Base-by-base conservation (phyloP, 345 rosid species). In the Lumnitzera littorea region DNA sequence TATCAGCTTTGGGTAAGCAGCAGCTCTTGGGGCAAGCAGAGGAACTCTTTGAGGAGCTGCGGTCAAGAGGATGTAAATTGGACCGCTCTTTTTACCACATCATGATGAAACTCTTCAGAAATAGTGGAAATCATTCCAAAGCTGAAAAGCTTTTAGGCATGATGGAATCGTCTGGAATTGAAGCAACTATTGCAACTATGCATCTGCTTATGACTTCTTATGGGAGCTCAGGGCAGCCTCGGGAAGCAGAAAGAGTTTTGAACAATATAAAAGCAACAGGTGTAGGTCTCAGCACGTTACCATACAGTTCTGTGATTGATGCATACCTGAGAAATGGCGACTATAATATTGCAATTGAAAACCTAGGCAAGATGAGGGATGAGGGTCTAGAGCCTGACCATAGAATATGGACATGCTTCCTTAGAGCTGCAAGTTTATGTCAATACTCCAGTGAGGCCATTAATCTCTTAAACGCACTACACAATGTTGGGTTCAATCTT, bases 161-260 rank as follows among this genome's bases (percentile, higher is more conserved):
- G 84, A 92, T 92, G 96, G 84, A 83, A 69, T 85, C 70, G 70
- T 84, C 86, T 12, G 96, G 98, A 63, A 75, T 89, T 47, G 94
- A 82, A 61, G 96, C 96, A 50, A 81, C 75, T 24, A 66, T 76
- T 72, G 88, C 98, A 54, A 89, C 98, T 65, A 87, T 89, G 98
- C 98, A 92, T 78, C 72, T 92, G 77, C 91, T 92, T 62, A 89
- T 92, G 96, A 82, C 87, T 50, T 87, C 96, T 47, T 87, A 92
- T 81, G 82, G 98, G 49, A 75, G 91, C 70, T 81, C 94, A 55
- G 96, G 96, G 60, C 79, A 82, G 63, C 98, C 98, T 46, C 76
- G 80, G 65, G 90, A 89, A 75, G 95, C 96, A 47, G 98, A 89
- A 69, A 82, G 84, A 50, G 87, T 92, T 57, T 86, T 92, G 10